These are phyloP conservation scores for Jimgerdemannia lactiflua DNA, from an alignment of 192 early-diverging fungal genomes.

Conservation along the genomic window DNA sequence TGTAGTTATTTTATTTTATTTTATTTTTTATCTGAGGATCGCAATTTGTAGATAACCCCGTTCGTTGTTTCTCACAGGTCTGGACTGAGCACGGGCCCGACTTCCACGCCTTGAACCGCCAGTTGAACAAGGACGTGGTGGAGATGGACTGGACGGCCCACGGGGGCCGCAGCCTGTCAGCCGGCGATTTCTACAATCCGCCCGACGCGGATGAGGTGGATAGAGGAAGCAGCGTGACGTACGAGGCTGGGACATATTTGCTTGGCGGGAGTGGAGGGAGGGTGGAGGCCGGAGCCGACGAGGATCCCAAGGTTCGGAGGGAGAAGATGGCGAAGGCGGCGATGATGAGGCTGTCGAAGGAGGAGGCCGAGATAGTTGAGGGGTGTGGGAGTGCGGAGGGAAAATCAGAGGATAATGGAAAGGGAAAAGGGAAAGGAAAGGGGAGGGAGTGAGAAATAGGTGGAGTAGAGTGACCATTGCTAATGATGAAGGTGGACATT, in stretches of 20 bases:
- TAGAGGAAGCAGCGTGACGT: constrained; percentile 24
- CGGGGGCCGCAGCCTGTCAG: constrained; percentile 24
- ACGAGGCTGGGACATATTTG: constrained; percentile 56
- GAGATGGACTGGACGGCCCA: constrained; percentile 46
- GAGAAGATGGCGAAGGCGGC: constrained; percentile 58
- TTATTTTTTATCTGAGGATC: not conserved
- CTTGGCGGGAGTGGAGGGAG: constrained; percentile 45
- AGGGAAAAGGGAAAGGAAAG: not conserved
- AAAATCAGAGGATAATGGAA: not conserved
- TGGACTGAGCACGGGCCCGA: constrained; percentile 67
- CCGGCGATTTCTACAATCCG: constrained; percentile 39
- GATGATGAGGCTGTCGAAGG: constrained; percentile 51
- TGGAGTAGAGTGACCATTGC: too few species aligned
- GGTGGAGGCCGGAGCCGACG: not conserved
- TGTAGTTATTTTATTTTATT: constrained; percentile 24
- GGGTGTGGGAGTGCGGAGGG: constrained; percentile 34
- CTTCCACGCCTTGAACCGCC: constrained; percentile 70
- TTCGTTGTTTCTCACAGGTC: constrained; percentile 23
- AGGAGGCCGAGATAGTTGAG: constrained; percentile 63
- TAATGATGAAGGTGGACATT: too few species aligned
- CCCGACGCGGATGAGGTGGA: constrained; percentile 33
- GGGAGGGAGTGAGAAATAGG: too few species aligned
- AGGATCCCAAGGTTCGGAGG: constrained; percentile 24
- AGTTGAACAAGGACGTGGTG: constrained; percentile 66
- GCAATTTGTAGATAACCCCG: constrained; percentile 9